Evolutionary conservation across 2,329 filamentous ascomycete genomes (phyloP).

Genomic region (Claviceps pazoutovae): DNA sequence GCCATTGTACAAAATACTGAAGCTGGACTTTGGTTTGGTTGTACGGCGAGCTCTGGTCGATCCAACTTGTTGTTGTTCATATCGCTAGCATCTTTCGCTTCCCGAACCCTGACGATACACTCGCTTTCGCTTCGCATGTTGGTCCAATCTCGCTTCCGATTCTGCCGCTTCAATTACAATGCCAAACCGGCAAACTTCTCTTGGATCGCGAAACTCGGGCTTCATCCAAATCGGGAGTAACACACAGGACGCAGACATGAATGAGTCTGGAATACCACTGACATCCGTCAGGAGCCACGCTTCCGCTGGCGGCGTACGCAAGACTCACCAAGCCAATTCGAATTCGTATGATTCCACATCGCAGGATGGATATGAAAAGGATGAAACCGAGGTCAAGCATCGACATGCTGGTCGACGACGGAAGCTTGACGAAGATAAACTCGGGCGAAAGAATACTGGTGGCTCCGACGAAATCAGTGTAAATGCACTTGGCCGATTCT

Average conservation of each 20-base stretch:
- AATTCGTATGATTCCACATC: constrained; percentile 20
- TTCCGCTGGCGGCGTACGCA: constrained; percentile 39
- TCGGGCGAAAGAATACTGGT: constrained; percentile 29
- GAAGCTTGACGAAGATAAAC: constrained; percentile 24
- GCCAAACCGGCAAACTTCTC: constrained; percentile 9
- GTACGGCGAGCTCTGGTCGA: background rate
- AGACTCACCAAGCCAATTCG: constrained; percentile 23
- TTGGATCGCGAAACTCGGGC: constrained; percentile 15
- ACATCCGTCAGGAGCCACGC: constrained; percentile 40
- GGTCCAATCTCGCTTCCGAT: background rate
- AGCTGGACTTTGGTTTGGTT: constrained; percentile 6
- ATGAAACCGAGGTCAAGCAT: constrained; percentile 19
- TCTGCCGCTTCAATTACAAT: constrained; percentile 2
- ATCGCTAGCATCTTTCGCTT: background rate
- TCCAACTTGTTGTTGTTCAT: background rate
- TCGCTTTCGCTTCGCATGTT: background rate
- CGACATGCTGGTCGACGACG: constrained; percentile 32
- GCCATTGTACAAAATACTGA: background rate
- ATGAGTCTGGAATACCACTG: constrained; percentile 37
- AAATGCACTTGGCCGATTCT: constrained; percentile 52
- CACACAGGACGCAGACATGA: constrained; percentile 19
- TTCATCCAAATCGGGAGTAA: constrained; percentile 29
- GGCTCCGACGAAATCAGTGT: constrained; percentile 39
- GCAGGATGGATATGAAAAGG: constrained; percentile 31
- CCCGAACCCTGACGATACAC: background rate